Evolutionary conservation across 495 filamentous ascomycete species (phyloP), one percentile per base, ranked within the genome.

Genomic region (Podospora fimiseda): DNA sequence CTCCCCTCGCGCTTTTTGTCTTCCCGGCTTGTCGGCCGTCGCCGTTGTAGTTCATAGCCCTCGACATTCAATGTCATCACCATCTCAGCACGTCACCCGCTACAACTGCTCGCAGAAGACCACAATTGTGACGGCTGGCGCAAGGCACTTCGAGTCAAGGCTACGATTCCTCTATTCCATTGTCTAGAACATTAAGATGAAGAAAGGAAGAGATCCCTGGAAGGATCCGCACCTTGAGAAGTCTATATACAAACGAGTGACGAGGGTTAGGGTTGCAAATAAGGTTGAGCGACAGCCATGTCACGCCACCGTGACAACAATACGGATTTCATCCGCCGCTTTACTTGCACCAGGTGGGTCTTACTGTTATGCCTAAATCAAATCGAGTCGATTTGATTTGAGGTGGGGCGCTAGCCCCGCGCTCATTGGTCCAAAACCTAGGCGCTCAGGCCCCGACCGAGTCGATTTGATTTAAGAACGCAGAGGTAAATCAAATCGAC

Each of bases 71-170:
- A 51, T 15, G 48, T 23, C 22, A 43, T 51, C 48, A 23, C 48
- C 21, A 51, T 51, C n/a, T 39, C 38, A 51, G 48, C 38, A 51
- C 48, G 48, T 30, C 38, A 39, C 48, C 48, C 37, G 36, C 48
- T 22, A n/a, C 36, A 20, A 37, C 48, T 21, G 48, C 48, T 40
- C 14, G 37, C 19, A 37, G 14, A 37, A 41, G 36, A 51, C 27
- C 18, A n/a, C n/a, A n/a, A n/a, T n/a, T n/a, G n/a, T n/a, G n/a
- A n/a, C n/a, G n/a, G n/a, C n/a, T n/a, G n/a, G n/a, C n/a, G n/a
- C n/a, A n/a, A n/a, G n/a, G n/a, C n/a, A n/a, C n/a, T n/a, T n/a
- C n/a, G n/a, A n/a, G n/a, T n/a, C n/a, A n/a, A n/a, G n/a, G n/a
- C n/a, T n/a, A n/a, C n/a, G n/a, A n/a, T n/a, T n/a, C n/a, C n/a